Evolutionary conservation across 139 green algal species (phyloP).

Genomic region (Chlorella sp.): DNA sequence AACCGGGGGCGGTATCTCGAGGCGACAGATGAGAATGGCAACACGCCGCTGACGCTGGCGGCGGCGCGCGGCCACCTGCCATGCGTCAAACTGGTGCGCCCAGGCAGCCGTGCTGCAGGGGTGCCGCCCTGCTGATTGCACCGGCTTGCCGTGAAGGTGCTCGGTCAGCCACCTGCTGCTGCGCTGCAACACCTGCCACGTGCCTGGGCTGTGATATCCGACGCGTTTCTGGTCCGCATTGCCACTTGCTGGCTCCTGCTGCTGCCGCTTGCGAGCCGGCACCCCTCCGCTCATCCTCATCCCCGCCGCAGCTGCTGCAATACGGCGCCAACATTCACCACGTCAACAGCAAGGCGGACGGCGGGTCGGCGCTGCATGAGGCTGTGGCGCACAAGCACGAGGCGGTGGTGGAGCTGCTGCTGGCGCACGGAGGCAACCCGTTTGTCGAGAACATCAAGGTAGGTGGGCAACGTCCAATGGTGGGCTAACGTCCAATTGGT

Average conservation of each 20-base stretch:
- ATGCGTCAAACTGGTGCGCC: slow-evolving; percentile 26
- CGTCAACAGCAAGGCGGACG: slow-evolving; percentile 16
- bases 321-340: slow-evolving; percentile 24
- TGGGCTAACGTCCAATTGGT: background rate
- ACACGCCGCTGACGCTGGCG: slow-evolving; percentile 41
- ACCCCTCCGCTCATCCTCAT: background rate
- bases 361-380: slow-evolving; percentile 51
- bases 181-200: no score
- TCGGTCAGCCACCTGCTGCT: background rate
- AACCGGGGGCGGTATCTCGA: slow-evolving; percentile 35
- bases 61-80: slow-evolving; percentile 11
- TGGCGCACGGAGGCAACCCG: slow-evolving; percentile 45
- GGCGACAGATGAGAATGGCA: slow-evolving; percentile 16
- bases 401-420: slow-evolving; percentile 47
- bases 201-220: background rate
- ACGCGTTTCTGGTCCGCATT: background rate
- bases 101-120: background rate
- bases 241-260: background rate
- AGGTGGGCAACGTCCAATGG: background rate
- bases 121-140: background rate
- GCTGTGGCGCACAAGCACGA: slow-evolving; percentile 42
- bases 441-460: slow-evolving; percentile 58
- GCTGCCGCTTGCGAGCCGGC: background rate
- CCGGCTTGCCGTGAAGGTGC: background rate
- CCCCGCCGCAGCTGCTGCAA: slow-evolving; percentile 20